These are phyloP conservation scores for Xylariaceae sp. DNA, from an alignment of 2,329 filamentous ascomycete genomes.

Conservation along the genomic window DNA sequence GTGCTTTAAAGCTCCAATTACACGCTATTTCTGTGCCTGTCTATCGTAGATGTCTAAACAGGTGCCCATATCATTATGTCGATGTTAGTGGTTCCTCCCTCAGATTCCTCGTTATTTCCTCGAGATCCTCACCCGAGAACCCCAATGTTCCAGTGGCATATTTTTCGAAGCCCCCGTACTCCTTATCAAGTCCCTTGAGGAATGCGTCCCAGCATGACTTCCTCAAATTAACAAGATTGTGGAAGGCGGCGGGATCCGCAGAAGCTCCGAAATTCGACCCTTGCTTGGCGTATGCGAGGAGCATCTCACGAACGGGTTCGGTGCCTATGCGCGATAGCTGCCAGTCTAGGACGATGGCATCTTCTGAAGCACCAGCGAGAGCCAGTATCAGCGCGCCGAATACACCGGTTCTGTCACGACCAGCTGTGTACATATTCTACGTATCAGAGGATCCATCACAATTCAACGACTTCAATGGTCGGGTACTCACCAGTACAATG, in stretches of 20 bases:
- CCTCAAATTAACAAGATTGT: slow-evolving; percentile 43
- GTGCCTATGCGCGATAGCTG: slow-evolving; percentile 51
- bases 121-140: slow-evolving; percentile 43
- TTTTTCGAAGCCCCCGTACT: slow-evolving; percentile 47
- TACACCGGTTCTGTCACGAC: slow-evolving; percentile 52
- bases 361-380: slow-evolving; percentile 44
- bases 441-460: slow-evolving; percentile 2
- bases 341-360: slow-evolving; percentile 46
- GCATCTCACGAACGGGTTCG: slow-evolving; percentile 46
- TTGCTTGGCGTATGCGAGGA: slow-evolving; percentile 40
- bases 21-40: too few species aligned
- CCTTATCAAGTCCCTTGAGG: slow-evolving; percentile 37
- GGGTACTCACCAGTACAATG: slow-evolving; percentile 55
- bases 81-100: too few species aligned
- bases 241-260: slow-evolving; percentile 46
- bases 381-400: slow-evolving; percentile 46
- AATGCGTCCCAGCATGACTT: slow-evolving; percentile 45
- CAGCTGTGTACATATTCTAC: slow-evolving; percentile 34
- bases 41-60: too few species aligned
- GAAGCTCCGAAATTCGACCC: slow-evolving; percentile 34
- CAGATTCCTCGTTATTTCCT: slow-evolving; percentile 45
- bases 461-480: background rate
- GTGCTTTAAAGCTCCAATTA: too few species aligned
- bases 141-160: slow-evolving; percentile 45
- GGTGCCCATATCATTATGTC: too few species aligned